Base-by-base conservation (phyloP, 139 green algal species). In the Chlorella sp. region DNA sequence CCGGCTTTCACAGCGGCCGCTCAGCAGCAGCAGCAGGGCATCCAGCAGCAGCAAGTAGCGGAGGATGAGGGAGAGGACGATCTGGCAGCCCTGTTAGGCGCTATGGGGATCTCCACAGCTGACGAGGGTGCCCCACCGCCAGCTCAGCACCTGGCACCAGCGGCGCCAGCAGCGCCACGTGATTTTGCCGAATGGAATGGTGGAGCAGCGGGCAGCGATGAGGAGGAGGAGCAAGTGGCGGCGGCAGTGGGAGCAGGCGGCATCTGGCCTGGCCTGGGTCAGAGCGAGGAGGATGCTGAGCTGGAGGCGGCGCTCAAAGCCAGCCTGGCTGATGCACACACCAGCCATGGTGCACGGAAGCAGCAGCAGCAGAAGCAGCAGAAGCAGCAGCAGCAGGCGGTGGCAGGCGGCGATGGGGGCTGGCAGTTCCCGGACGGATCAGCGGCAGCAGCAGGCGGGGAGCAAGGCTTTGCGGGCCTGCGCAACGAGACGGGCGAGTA, bases 401-500 rank as follows among this genome's bases (percentile, higher is more conserved):
- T 9, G 48, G 48, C 48, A 57, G 48, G 48, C 48, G 48, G 9
- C 48, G 48, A 57, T 57, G 48, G 48, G 48, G 48, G 48, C 9
- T 57, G 48, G 48, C 48, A 57, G 48, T 57, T 57, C 48, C 48
- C 48, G 9, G 48, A 57, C 5, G 48, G 48, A 5, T 57, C 48
- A 5, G 5, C 48, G 68, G 2, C 32, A 3, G 71, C 71, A 40
- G 71, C 11, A 0, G 71, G 28, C 9, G 37, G 39, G 0, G 37
- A 57, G 18, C 37, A 61, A 5, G 37, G 37, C 16, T 37, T 82
- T 61, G 82, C 60, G 22, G 95, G 95, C 2, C 89, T 97, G 16
- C 68, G 86, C 73, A 97, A 97, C 69, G 91, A 91, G 60, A 75
- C 89, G 18, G 96, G 95, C 37, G 93, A 97, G 93, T 98, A 97